Evolutionary conservation across 2,329 filamentous ascomycete species (phyloP).

Genomic region (Penicillium sp.): DNA sequence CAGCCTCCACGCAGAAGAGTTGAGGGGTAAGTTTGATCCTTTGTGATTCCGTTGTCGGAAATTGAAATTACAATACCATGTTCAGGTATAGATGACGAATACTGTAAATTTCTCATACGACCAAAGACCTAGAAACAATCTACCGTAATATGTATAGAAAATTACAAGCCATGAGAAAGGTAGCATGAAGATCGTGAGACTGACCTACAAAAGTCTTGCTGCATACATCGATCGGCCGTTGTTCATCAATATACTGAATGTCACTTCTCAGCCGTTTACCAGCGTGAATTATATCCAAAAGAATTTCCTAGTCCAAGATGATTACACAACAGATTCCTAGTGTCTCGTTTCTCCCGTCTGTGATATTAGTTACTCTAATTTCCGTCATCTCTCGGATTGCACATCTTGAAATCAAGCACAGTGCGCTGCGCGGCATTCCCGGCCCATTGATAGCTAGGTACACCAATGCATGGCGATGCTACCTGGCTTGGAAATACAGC

Average conservation of each 20-base stretch:
- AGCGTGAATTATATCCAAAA: no score
- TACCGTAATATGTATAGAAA: no score
- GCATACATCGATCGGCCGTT: neutral
- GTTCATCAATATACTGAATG: neutral
- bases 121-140: no score
- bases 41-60: neutral
- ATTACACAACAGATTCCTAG: neutral
- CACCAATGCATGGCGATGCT: conserved; percentile 8
- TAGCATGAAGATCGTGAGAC: no score
- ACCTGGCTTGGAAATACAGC: conserved; percentile 9
- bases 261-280: no score
- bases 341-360: neutral
- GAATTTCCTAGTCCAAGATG: neutral
- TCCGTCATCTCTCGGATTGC: neutral
- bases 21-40: neutral
- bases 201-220: no score
- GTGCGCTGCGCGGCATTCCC: neutral
- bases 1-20: neutral
- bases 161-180: no score
- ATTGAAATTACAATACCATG: neutral
- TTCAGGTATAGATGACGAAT: neutral
- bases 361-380: neutral
- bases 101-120: no score
- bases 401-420: conserved; percentile 6
- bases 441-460: conserved; percentile 5